Percentiles rank a stretch among this genome's conserved stretches.
Evolutionary conservation across 805 yeast species (phyloP).

Genomic region (Tanozyma kutaoensis): DNA sequence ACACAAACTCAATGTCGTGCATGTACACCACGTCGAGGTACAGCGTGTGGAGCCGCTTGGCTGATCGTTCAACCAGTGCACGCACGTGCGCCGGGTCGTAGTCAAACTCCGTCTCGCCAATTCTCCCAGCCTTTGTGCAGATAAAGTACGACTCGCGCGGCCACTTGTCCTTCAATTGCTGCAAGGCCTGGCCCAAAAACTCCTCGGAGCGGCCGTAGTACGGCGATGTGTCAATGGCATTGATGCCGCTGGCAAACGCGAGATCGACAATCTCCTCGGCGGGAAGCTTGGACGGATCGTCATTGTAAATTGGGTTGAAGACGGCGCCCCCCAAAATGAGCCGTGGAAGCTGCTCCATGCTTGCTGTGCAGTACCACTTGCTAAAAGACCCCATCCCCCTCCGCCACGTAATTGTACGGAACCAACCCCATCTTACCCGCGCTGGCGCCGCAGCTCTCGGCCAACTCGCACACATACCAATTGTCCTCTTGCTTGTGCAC

Average conservation of each 20-base stretch:
- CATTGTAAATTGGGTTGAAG: slow-evolving; percentile 69
- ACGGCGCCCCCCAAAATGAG: slow-evolving; percentile 82
- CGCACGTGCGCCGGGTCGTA: slow-evolving; percentile 51
- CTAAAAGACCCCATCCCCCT: slow-evolving; percentile 11
- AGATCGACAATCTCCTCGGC: slow-evolving; percentile 38
- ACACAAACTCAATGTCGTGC: slow-evolving; percentile 82
- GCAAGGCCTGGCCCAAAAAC: slow-evolving; percentile 55
- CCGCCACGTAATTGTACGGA: slow-evolving; percentile 28
- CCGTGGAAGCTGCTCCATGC: slow-evolving; percentile 30
- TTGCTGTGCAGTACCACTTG: background rate
- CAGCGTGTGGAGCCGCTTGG: slow-evolving; percentile 47
- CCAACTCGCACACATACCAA: slow-evolving; percentile 30
- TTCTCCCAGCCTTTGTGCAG: slow-evolving; percentile 80
- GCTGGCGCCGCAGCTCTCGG: slow-evolving; percentile 14
- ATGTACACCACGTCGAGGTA: slow-evolving; percentile 75
- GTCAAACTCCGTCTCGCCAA: slow-evolving; percentile 57
- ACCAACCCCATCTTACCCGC: slow-evolving; percentile 26
- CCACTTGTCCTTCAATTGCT: slow-evolving; percentile 10
- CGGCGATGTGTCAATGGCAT: slow-evolving; percentile 84
- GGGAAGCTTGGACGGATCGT: slow-evolving; percentile 49
- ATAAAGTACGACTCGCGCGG: slow-evolving; percentile 55
- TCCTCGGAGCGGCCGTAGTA: slow-evolving; percentile 84
- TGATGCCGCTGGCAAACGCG: slow-evolving; percentile 58
- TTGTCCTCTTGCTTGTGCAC: slow-evolving; percentile 30
- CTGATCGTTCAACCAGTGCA: slow-evolving; percentile 51